Conservation (phyloP, 306 rosid genomes). For the Vigna nakashimae region DNA sequence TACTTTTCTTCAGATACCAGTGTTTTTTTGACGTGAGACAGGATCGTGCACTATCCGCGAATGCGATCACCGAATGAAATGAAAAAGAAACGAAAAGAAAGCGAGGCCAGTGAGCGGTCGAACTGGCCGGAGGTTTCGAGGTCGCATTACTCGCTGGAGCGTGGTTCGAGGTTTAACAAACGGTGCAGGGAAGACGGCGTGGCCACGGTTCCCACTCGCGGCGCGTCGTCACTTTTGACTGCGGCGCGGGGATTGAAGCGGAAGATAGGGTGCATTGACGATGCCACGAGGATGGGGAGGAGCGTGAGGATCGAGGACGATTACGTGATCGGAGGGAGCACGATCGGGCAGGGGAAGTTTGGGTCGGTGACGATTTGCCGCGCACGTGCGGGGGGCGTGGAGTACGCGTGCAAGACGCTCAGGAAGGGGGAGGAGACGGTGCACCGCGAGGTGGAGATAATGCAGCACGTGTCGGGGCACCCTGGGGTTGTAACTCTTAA, state of each 20-base stretch:
- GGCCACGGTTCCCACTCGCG: conserved; percentile 75
- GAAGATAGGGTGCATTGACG: conserved; percentile 83
- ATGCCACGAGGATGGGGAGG: conserved; percentile 73
- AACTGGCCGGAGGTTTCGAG: conserved; percentile 48
- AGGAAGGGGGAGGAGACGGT: conserved; percentile 76
- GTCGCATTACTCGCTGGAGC: conserved; percentile 67
- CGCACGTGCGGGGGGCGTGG: conserved; percentile 57
- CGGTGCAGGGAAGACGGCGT: conserved; percentile 72
- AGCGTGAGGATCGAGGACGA: conserved; percentile 72
- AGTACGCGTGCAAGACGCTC: conserved; percentile 78
- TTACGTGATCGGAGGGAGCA: conserved; percentile 58
- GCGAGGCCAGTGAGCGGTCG: conserved; percentile 48
- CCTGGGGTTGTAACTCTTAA: conserved; percentile 77
- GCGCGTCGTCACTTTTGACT: conserved; percentile 54
- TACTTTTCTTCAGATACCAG: too few relatives aligned
- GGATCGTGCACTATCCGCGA: not conserved
- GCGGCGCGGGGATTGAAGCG: conserved; percentile 77
- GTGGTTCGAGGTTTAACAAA: conserved; percentile 68
- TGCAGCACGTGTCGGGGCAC: conserved; percentile 89
- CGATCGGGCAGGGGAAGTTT: conserved; percentile 73
- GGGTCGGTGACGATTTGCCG: conserved; percentile 70
- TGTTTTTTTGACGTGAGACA: not conserved
- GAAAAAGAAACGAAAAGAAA: conserved; percentile 87
- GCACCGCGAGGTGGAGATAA: conserved; percentile 85
- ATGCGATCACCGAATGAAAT: conserved; percentile 37